phyloP scores from a whole-genome alignment of 345 rosid genomes.

The Aethionema arabicum region DNA sequence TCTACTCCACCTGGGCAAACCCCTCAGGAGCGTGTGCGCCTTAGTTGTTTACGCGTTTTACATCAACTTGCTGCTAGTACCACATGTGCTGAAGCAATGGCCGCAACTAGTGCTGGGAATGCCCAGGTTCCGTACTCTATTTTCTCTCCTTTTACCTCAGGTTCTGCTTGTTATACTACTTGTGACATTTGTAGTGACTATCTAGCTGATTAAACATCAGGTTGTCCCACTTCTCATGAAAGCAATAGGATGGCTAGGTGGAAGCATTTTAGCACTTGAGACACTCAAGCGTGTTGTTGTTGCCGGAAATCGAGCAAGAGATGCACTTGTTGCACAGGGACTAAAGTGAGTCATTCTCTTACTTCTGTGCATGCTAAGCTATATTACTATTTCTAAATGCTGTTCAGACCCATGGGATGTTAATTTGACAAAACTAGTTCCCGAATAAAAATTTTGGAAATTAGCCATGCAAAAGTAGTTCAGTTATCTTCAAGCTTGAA shows the following conservation, averaged over 20 bases:
- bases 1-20: slow-evolving; percentile 64
- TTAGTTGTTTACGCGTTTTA: slow-evolving; percentile 93
- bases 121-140: slow-evolving; percentile 60
- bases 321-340: slow-evolving; percentile 98
- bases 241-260: slow-evolving; percentile 99
- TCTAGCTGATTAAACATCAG: slow-evolving; percentile 41
- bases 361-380: background rate
- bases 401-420: background rate
- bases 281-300: slow-evolving; percentile 92
- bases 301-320: slow-evolving; percentile 99
- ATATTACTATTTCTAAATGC: background rate
- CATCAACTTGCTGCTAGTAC: slow-evolving; percentile 99
- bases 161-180: background rate
- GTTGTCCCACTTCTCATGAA: slow-evolving; percentile 99
- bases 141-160: slow-evolving; percentile 4
- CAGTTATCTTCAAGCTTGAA: background rate
- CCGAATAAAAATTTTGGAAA: slow-evolving; percentile 2
- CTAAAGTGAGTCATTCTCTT: slow-evolving; percentile 61
- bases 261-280: slow-evolving; percentile 98
- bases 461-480: background rate
- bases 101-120: slow-evolving; percentile 91
- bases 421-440: background rate
- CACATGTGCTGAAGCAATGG: slow-evolving; percentile 98
- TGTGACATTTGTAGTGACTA: slow-evolving; percentile 26
- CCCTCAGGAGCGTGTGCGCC: slow-evolving; percentile 95